A percentile compares a stretch with the other conserved stretches of the same genome.
Evolutionary conservation across 2,329 filamentous ascomycete species (phyloP).

Genomic region (Fusarium sp.): DNA sequence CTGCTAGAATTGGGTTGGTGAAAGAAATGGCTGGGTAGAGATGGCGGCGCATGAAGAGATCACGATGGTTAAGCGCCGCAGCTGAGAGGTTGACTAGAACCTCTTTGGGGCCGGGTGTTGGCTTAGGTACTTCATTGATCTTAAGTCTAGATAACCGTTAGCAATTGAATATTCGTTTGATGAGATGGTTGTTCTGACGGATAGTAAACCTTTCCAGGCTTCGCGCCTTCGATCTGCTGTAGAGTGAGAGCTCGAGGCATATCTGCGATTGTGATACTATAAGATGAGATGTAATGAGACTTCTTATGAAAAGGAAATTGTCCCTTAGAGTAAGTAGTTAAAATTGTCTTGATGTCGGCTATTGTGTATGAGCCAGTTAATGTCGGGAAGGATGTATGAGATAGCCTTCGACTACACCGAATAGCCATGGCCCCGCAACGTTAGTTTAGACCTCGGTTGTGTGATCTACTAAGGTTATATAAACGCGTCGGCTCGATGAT

Average conservation of each 20-base stretch:
- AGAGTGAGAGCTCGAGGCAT: constrained; percentile 71
- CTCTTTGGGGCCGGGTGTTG: constrained; percentile 72
- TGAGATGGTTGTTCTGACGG: constrained; percentile 60
- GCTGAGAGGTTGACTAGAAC: constrained; percentile 81
- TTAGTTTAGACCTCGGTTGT: constrained; percentile 20
- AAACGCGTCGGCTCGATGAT: neutral
- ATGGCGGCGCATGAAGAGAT: constrained; percentile 92
- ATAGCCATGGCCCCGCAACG: constrained; percentile 17
- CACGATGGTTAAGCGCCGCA: constrained; percentile 91
- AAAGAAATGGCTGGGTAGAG: constrained; percentile 90
- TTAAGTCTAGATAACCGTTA: constrained; percentile 58
- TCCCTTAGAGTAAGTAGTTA: too few relatives aligned
- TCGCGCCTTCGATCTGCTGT: constrained; percentile 75
- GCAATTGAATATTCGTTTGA: neutral
- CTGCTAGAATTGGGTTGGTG: constrained; percentile 80
- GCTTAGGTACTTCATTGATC: constrained; percentile 70
- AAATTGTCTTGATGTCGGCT: neutral
- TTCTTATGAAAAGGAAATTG: neutral
- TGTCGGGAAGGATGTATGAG: neutral
- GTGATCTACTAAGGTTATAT: neutral
- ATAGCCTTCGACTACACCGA: neutral
- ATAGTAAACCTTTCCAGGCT: constrained; percentile 90
- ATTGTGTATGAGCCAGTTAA: neutral
- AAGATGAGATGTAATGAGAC: neutral
- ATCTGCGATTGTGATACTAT: neutral